Percentiles rank a stretch among this genome's conserved stretches.
These are phyloP conservation scores for Jacaranda copaia DNA, from an alignment of 257 asterid genomes.

Conservation along the genomic window DNA sequence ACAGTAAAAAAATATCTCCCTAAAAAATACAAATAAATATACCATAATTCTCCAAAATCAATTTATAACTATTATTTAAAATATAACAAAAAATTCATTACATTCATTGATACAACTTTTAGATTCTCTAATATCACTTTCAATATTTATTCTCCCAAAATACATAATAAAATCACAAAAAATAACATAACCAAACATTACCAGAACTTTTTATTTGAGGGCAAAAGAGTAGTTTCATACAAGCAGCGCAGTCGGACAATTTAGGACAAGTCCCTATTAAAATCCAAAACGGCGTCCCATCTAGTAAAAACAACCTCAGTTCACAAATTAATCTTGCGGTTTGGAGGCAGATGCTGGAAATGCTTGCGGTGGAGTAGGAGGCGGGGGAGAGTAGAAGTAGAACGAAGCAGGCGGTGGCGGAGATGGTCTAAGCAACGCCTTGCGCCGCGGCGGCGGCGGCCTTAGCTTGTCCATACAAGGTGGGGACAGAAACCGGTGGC, in stretches of 20 bases:
- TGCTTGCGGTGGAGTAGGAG: constrained; percentile 15
- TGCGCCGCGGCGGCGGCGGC: neutral
- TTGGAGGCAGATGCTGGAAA: neutral
- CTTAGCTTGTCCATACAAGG: neutral
- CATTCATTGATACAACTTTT: too few species aligned
- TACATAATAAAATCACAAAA: too few species aligned
- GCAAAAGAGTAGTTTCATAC: too few species aligned
- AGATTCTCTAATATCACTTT: too few species aligned
- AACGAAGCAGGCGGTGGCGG: constrained; percentile 44
- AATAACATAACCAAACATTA: too few species aligned
- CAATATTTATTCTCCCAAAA: too few species aligned
- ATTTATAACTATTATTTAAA: too few species aligned
- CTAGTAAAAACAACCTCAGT: neutral
- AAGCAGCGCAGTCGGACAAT: neutral
- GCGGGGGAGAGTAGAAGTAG: constrained; percentile 50
- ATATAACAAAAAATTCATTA: too few species aligned
- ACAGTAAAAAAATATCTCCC: too few species aligned
- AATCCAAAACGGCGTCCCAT: neutral
- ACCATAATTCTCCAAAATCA: too few species aligned
- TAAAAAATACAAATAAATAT: too few species aligned
- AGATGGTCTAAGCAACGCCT: neutral
- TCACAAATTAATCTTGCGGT: neutral
- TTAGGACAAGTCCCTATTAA: neutral
- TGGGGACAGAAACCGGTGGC: neutral
- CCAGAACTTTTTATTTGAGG: too few species aligned